Evolutionary conservation across 257 asterid species (phyloP).

Genomic region (Jasminum sambac): DNA sequence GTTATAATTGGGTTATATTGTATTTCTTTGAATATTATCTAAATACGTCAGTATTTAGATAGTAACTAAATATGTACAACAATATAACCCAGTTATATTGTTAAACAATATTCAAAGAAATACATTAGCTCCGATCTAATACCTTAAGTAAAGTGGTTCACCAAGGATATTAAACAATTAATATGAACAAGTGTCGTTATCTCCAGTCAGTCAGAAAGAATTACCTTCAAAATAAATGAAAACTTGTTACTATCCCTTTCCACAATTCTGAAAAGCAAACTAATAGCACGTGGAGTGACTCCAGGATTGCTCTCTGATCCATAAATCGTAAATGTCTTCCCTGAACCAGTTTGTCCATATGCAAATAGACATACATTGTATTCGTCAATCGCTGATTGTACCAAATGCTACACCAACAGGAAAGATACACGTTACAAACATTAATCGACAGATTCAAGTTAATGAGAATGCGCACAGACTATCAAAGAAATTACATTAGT

Average conservation of each 20-base stretch:
- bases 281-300: constrained; percentile 88
- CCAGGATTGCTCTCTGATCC: constrained; percentile 91
- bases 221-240: constrained; percentile 81
- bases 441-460: background rate
- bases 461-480: constrained; percentile 14
- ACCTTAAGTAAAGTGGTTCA: too few species aligned
- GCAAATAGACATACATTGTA: constrained; percentile 94
- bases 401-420: constrained; percentile 38
- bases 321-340: constrained; percentile 91
- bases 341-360: constrained; percentile 98
- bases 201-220: constrained; percentile 9
- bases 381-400: constrained; percentile 58
- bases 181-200: constrained; percentile 14
- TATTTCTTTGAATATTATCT: too few species aligned
- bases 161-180: background rate
- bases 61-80: too few species aligned
- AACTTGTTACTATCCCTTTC: constrained; percentile 74
- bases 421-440: background rate
- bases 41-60: too few species aligned
- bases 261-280: constrained; percentile 76
- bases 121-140: too few species aligned
- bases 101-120: too few species aligned
- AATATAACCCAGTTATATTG: too few species aligned
- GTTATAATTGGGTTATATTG: too few species aligned
- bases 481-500: constrained; percentile 1